Evolutionary conservation across 805 yeast genomes (phyloP), one percentile per base, ranked within the genome.

Genomic region (Candida incommunis): DNA sequence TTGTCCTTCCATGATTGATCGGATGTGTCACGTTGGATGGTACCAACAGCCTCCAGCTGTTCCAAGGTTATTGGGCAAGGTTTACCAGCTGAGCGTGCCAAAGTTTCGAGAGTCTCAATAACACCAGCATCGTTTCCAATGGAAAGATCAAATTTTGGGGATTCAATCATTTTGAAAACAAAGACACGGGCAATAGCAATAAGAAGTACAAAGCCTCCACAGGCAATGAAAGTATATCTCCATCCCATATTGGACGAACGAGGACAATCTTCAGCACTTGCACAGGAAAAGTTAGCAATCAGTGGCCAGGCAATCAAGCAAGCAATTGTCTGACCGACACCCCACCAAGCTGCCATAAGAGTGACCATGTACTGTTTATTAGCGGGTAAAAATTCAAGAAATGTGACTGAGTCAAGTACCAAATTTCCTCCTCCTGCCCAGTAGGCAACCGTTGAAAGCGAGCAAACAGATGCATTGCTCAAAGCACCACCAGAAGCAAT

Each of bases 261-360:
- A 23, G 65, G 64, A 56, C 82, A 76, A 34, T 59, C 43, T 15
- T 55, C 66, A 5, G 57, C 55, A 59, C 65, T 54, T 18, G 61
- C 57, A 54, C 82, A 75, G 3, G 75, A 69, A 48, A 64, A 64
- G 47, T 70, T 67, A 13, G 76, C 69, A 42, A 77, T 60, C 45
- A 72, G 70, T 0, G 75, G 80, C 77, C 79, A 76, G 3, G 78
- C 70, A 35, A 75, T 52, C 18, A 75, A 58, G 24, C 65, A 65
- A 11, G 77, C 69, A 40, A 76, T 62, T 2, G 77, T 67, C 55
- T 76, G 81, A 25, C 81, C 82, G 26, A 76, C 63, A 41, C 80
- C 78, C 82, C 82, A 76, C 74, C 71, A 77, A 40, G 68, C 62
- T 20, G 79, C 75, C 60, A 76, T 67, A 29, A 72, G 63, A 2